Percentiles rank a stretch among this genome's conserved stretches.
These are phyloP conservation scores for Suhomyces terraborum DNA, from an alignment of 1,139 yeast genomes.

Conservation along the genomic window DNA sequence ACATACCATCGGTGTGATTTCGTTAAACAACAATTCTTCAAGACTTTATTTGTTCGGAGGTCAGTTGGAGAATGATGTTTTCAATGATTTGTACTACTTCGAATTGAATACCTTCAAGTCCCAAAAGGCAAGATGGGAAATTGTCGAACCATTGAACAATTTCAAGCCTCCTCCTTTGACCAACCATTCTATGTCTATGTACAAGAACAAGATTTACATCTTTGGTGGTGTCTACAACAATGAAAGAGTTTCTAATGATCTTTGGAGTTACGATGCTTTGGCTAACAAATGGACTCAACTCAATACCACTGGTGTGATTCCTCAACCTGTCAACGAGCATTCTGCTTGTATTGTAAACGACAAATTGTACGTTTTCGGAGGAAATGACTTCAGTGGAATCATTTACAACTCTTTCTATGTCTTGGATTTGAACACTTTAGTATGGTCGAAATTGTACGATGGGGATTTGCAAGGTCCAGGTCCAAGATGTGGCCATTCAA, in stretches of 20 bases:
- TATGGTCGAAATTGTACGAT: conserved; percentile 68
- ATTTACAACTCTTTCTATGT: conserved; percentile 70
- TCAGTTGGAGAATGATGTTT: conserved; percentile 84
- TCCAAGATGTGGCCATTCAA: conserved; percentile 91
- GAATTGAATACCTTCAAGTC: conserved; percentile 88
- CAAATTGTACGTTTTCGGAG: conserved; percentile 85
- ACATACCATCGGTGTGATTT: conserved; percentile 69
- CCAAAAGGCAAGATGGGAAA: conserved; percentile 83
- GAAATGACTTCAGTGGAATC: conserved; percentile 76
- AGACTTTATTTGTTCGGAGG: conserved; percentile 91
- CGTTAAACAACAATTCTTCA: conserved; percentile 66
- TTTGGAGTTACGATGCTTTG: conserved; percentile 80
- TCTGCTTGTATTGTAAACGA: conserved; percentile 81
- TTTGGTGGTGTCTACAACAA: conserved; percentile 92
- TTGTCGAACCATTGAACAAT: conserved; percentile 55
- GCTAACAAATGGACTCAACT: conserved; percentile 66
- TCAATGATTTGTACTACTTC: conserved; percentile 82
- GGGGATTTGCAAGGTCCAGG: conserved; percentile 60
- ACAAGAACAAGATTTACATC: conserved; percentile 77
- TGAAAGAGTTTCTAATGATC: conserved; percentile 69
- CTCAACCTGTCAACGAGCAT: conserved; percentile 91
- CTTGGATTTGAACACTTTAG: conserved; percentile 70
- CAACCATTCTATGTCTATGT: conserved; percentile 86
- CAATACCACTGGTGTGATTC: conserved; percentile 57
- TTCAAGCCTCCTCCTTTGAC: conserved; percentile 88